Base-by-base conservation (phyloP, 768 basidiomycete species). In the Leccinum boreale region DNA sequence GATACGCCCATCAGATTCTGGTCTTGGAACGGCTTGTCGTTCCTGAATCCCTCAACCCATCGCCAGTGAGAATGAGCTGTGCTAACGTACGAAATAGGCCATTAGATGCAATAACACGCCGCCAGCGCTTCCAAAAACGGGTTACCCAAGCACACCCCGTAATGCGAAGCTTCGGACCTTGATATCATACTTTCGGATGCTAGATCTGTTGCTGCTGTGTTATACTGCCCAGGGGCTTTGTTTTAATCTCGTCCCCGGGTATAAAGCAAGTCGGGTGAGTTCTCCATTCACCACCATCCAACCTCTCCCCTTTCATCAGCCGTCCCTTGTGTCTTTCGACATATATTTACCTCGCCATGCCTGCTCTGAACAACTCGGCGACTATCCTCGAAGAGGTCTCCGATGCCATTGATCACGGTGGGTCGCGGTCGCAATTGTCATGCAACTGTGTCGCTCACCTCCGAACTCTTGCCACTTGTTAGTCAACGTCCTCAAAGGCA, bases 401-500 rank as follows among this genome's bases (percentile, higher is more conserved):
- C 36, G 81, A 82, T 58, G 80, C 80, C 39, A 64, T 82, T 23
- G 81, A 82, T 62, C 66, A 77, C 60, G 80, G 80, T 82, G 33
- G 11, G 77, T 69, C 39, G 23, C 8, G 21, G 24, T 35, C 23
- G 52, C 24, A 5, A 28, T 47, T 10, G 1, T 8, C 24, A 33
- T 46, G 15, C 11, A 24, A 47, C 23, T 5, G 52, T 19, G 15
- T 23, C 15, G 3, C 44, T 44, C 4, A 58, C 21, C 46, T 39
- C 23, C 9, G 1, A 47, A 28, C 8, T 12, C 21, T 47, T 24
- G 7, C 55, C 58, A 14, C 57, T 9, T 15, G 33, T 15, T 63
- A 90, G 89, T 91, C 35, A 91, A 91, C 66, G 79, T 83, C 35
- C 74, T 89, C 44, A 89, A 85, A 68, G 84, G 82, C 28, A 79